Percentiles rank a stretch among this genome's conserved stretches.
Evolutionary conservation across 2,329 filamentous ascomycete genomes (phyloP).

Genomic region (Monilinia vaccinii-corymbosi): DNA sequence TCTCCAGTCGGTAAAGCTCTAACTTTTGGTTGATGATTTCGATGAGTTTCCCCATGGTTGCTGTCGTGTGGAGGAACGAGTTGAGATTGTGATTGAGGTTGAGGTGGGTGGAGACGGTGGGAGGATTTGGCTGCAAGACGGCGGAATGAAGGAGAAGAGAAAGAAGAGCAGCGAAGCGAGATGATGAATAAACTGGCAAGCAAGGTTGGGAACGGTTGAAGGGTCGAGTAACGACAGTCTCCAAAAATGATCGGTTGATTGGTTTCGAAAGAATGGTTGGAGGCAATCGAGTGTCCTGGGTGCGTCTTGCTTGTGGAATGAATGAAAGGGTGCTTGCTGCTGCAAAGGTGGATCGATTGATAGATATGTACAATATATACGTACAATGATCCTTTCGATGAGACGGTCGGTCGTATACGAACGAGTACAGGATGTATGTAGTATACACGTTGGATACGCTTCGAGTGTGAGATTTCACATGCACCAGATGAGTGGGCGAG

Average conservation of each 20-base stretch:
- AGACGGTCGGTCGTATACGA: too few species aligned
- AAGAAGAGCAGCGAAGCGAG: background rate
- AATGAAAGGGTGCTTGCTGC: too few species aligned
- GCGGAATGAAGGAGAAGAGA: background rate
- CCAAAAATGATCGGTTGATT: background rate
- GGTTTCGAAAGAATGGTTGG: background rate
- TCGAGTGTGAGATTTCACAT: background rate
- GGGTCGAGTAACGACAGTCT: too few species aligned
- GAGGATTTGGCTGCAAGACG: background rate
- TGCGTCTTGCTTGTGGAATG: background rate
- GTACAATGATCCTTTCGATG: background rate
- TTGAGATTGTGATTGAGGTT: background rate
- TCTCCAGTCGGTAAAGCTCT: constrained; percentile 89
- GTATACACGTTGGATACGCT: background rate
- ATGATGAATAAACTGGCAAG: background rate
- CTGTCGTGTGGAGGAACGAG: constrained; percentile 1
- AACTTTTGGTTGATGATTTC: constrained; percentile 59
- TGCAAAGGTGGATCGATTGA: too few species aligned
- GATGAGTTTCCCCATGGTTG: constrained; percentile 36
- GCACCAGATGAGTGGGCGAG: background rate
- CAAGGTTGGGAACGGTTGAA: background rate
- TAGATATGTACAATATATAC: background rate
- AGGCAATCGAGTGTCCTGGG: background rate
- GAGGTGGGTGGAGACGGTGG: background rate
- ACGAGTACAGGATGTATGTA: too few species aligned